Base-by-base conservation (phyloP, 495 filamentous ascomycete genomes). In the Xylaria castorea region DNA sequence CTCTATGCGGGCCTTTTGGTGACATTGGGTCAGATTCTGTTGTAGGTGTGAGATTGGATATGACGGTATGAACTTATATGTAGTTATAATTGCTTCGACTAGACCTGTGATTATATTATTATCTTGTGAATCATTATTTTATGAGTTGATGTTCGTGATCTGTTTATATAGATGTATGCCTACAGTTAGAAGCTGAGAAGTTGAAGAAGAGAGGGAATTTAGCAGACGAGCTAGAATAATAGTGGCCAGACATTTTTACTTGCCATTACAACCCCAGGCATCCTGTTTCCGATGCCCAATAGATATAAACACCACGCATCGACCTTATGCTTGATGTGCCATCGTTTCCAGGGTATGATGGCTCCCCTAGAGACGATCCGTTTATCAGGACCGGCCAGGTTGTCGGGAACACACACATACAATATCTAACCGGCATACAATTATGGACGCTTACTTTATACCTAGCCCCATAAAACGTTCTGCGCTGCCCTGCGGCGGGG, bases 1-100 rank as follows among this genome's bases (percentile, higher is more conserved):
- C 48, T 74, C 34, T 40, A 20, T 16, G 50, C 61, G 1, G 70
- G 38, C 0, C 12, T 76, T 5, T 53, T 51, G 34, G 44, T 74
- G 25, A 9, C 53, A 18, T 20, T 55, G 60, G 48, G 46, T 8
- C 32, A 42, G 57, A 2, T 32, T 16, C 2, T 71, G 32, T 53
- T 63, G 53, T 71, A 60, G 46, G 6, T 0, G 20, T 32, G n/a
- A 14, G 16, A 38, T 50, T 32, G 53, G 22, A 53, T 53, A 32
- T 32, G 27, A 57, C 3, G 3, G 53, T 32, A 57, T 57, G 53
- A 32, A 18, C 9, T 30, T 40, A 61, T 61, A 25, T 57, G 16
- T 57, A 5, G 18, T 38, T 61, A 38, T 61, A 34, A 61, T 36
- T 61, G 0, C 2, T 61, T 61, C n/a, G 6, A 61, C 5, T 11